Base-by-base conservation (phyloP, 1,284 basidiomycete species). In the Porogramme epimiltina region DNA sequence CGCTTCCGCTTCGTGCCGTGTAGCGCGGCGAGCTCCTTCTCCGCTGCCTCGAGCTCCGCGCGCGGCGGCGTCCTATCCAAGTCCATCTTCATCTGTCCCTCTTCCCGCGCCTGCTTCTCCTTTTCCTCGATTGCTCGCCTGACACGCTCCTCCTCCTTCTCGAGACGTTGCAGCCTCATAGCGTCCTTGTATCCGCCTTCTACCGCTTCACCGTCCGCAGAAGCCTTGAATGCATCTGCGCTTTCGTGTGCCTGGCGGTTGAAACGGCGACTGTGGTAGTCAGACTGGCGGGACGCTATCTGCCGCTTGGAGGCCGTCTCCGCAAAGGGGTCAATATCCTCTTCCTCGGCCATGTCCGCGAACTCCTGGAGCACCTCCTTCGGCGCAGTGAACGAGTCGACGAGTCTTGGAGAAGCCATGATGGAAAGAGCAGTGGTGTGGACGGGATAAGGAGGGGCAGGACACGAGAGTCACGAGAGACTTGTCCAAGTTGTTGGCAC, bases 281-380 rank as follows among this genome's bases (percentile, higher is more conserved):
- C 96, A 53, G 87, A 91, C 77, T 98, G 94, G 40, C 97, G 85
- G 41, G 91, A 79, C 18, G 95, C 92, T 67, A 99, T 94, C 78
- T 98, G 96, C 59, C 93, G 89, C 65, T 91, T 87, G 54, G 87
- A 90, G 34, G 94, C 91, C 26, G 93, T 93, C 72, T 95, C 93
- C 51, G 91, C 89, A 65, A 99, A 96, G 13, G 93, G 95, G 70
- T 99, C 95, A 63, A 91, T 75, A 67, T 92, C 80, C 65, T 96
- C 93, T 68, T 94, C 91, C 66, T 96, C 94, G 24, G 91, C 92
- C 69, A 94, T 82, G 57, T 94, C 86, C 42, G 89, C 91, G 63
- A 98, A 98, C 73, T 99, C 97, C 72, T 95, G 84, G 28, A 98
- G 81, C 45, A 99, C 81, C 57, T 99, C 95, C 75, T 94, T 95